These are phyloP conservation scores for Nothophytophthora sp. DNA, from an alignment of 352 stramenopile genomes.

Conservation along the genomic window DNA sequence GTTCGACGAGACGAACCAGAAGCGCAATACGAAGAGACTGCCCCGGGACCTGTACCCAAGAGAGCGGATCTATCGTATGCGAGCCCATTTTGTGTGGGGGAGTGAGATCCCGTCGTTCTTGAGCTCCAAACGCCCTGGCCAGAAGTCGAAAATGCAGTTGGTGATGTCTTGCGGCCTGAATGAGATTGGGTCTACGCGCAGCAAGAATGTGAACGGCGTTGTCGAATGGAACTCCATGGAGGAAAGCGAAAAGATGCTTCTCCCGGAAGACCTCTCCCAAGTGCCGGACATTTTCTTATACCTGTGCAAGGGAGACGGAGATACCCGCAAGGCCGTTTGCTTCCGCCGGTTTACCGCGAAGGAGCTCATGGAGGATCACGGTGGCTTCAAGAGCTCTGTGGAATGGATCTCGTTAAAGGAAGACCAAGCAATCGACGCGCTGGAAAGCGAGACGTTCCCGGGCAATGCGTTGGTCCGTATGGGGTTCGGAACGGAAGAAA, in stretches of 20 bases:
- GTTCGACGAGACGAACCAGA: slow-evolving; percentile 66
- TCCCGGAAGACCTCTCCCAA: slow-evolving; percentile 71
- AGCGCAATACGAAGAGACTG: slow-evolving; percentile 60
- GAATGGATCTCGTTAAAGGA: slow-evolving; percentile 75
- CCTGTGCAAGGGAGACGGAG: slow-evolving; percentile 59
- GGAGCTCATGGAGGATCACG: slow-evolving; percentile 58
- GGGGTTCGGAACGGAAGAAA: slow-evolving; percentile 26
- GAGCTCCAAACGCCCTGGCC: slow-evolving; percentile 39
- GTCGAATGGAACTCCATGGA: slow-evolving; percentile 53
- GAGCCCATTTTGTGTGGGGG: slow-evolving; percentile 51
- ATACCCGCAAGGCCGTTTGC: slow-evolving; percentile 67
- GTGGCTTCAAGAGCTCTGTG: slow-evolving; percentile 34
- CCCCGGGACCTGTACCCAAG: slow-evolving; percentile 36
- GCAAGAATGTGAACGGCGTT: slow-evolving; percentile 55
- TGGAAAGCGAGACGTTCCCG: slow-evolving; percentile 83
- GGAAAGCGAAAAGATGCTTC: slow-evolving; percentile 51
- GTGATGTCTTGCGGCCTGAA: slow-evolving; percentile 43
- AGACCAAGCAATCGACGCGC: slow-evolving; percentile 77
- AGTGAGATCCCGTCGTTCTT: slow-evolving; percentile 57
- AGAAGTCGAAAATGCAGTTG: slow-evolving; percentile 60
- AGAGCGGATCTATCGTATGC: slow-evolving; percentile 44
- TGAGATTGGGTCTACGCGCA: slow-evolving; percentile 35
- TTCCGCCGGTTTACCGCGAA: slow-evolving; percentile 77
- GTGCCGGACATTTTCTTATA: slow-evolving; percentile 83
- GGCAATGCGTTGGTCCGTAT: slow-evolving; percentile 75